A percentile compares a stretch with the other conserved stretches of the same genome.
These are phyloP conservation scores for Dentipellis fragilis DNA, from an alignment of 768 basidiomycete species.

Conservation along the genomic window DNA sequence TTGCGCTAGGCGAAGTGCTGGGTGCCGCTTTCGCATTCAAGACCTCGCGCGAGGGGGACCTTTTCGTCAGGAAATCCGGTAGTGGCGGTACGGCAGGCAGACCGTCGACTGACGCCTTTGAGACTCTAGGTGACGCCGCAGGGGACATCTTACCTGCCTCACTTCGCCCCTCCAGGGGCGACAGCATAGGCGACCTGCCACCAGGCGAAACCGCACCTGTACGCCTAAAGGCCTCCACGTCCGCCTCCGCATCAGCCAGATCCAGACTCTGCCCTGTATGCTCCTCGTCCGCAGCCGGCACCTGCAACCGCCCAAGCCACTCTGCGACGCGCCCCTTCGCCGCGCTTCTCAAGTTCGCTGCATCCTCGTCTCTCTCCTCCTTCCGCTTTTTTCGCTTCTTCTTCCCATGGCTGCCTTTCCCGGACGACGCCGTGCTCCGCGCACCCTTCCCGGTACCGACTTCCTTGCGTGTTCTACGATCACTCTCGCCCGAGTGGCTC, in stretches of 20 bases:
- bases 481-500: conserved; percentile 7
- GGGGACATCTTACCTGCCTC: not conserved
- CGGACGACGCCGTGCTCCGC: conserved; percentile 3
- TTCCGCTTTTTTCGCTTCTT: conserved; percentile 20
- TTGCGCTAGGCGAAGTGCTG: not conserved
- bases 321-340: conserved; percentile 69
- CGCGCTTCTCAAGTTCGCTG: conserved; percentile 29
- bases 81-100: not conserved
- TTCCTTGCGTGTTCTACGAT: conserved; percentile 11
- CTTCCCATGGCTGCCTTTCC: conserved; percentile 15
- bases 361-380: conserved; percentile 23
- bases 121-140: not conserved
- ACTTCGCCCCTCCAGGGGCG: not conserved
- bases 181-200: not conserved
- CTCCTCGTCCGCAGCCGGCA: conserved; percentile 19
- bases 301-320: conserved; percentile 54
- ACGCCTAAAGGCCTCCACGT: not conserved
- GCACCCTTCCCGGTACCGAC: conserved; percentile 7
- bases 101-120: not conserved
- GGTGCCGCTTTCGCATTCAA: not conserved
- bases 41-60: not conserved
- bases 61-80: not conserved
- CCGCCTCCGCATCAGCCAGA: not conserved
- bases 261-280: conserved; percentile 18
- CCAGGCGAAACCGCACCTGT: not conserved